These are phyloP conservation scores for Backusella mclennaniae DNA, from an alignment of 192 early-diverging fungal species.

Conservation along the genomic window DNA sequence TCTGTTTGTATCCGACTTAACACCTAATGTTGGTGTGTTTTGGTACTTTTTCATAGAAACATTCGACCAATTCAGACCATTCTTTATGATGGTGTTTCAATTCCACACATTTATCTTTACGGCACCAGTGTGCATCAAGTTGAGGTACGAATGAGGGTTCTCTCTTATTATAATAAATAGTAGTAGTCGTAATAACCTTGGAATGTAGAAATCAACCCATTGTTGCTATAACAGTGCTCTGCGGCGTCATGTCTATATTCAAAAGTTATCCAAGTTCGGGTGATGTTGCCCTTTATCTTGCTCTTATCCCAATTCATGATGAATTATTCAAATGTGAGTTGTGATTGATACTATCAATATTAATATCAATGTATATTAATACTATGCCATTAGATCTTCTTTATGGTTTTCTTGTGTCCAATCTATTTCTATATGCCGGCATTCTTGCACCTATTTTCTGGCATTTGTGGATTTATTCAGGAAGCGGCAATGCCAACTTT, in stretches of 20 bases:
- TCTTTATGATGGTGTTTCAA: conserved; percentile 95
- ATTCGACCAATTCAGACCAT: conserved; percentile 96
- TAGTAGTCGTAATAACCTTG: not conserved
- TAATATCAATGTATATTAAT: no score
- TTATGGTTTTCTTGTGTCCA: conserved; percentile 71
- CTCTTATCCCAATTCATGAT: conserved; percentile 73
- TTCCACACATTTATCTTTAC: conserved; percentile 89
- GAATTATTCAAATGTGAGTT: conserved; percentile 88
- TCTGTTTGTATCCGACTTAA: conserved; percentile 70
- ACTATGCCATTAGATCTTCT: conserved; percentile 62
- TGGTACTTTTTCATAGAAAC: conserved; percentile 99
- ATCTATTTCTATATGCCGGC: conserved; percentile 70
- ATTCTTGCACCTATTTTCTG: conserved; percentile 88
- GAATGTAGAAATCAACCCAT: conserved; percentile 69
- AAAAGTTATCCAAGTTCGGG: conserved; percentile 93
- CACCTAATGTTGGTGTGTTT: conserved; percentile 94
- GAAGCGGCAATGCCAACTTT: conserved; percentile 97
- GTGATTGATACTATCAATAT: no score
- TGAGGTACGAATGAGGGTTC: conserved; percentile 50
- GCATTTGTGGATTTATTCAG: conserved; percentile 94
- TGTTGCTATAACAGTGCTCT: conserved; percentile 69
- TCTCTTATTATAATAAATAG: not conserved
- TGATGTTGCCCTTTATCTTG: conserved; percentile 82
- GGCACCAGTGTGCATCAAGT: conserved; percentile 74
- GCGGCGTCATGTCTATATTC: conserved; percentile 80